Conservation (phyloP, 1,139 yeast genomes). For the Yamadazyma pseudoaaseri region DNA sequence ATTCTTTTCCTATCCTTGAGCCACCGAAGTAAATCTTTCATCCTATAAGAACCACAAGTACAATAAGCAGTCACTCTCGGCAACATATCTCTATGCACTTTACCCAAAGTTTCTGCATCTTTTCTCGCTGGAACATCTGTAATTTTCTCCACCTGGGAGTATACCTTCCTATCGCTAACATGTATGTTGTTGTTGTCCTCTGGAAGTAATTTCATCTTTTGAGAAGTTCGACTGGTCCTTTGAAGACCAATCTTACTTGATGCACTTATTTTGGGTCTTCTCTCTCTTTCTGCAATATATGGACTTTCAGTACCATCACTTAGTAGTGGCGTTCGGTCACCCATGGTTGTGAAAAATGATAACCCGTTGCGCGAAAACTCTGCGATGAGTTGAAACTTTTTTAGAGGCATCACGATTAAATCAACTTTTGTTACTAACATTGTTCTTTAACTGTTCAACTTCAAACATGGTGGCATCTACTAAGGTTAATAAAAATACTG, state of each 20-base stretch:
- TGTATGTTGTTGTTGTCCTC: constrained; percentile 51
- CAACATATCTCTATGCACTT: constrained; percentile 76
- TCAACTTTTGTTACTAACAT: constrained; percentile 5
- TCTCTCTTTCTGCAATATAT: neutral
- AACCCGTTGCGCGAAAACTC: neutral
- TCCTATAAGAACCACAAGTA: constrained; percentile 87
- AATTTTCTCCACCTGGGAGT: constrained; percentile 79
- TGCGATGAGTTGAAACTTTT: constrained; percentile 2
- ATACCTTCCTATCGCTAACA: constrained; percentile 18
- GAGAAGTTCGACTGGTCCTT: constrained; percentile 84
- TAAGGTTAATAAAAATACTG: constrained; percentile 4
- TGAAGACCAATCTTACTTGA: constrained; percentile 66
- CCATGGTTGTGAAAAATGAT: neutral
- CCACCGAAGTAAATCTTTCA: constrained; percentile 87
- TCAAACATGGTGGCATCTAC: constrained; percentile 8
- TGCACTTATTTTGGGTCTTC: constrained; percentile 8
- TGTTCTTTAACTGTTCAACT: no score
- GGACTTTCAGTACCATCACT: constrained; percentile 10
- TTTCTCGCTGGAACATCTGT: constrained; percentile 90
- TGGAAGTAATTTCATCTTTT: constrained; percentile 81
- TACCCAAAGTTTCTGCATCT: constrained; percentile 92
- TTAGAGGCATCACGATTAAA: constrained; percentile 6
- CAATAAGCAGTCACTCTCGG: constrained; percentile 96
- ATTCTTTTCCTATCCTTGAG: constrained; percentile 72
- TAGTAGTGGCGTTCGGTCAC: constrained; percentile 13